Base-by-base conservation (phyloP, 176 grass and related monocot genomes). In the Aegilops tauschii region DNA sequence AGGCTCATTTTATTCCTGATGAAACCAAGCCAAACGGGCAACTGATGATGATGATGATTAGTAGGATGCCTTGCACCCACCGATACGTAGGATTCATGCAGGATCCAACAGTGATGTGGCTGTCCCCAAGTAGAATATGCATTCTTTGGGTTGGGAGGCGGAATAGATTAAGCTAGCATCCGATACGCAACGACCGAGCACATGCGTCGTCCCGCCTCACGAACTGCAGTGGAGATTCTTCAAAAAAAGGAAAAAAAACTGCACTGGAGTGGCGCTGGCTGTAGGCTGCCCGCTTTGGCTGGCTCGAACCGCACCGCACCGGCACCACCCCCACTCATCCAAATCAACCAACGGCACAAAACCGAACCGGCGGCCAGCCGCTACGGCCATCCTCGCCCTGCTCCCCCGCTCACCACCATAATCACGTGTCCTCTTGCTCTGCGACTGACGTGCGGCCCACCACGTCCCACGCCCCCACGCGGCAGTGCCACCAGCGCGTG, bases 121-220 rank as follows among this genome's bases (percentile, higher is more conserved):
- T 74, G 71, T 74, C 71, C 11, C 8, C 40, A 9, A 74, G 23
- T 9, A 74, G 71, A 74, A 28, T 73, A 73, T 70, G 61, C 23
- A 44, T 72, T 72, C 69, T 42, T 42, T 25, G 10, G 21, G 21
- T 42, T 25, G 10, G 37, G 37, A 40, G 25, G 2, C 10, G 1
- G 20, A 13, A 4, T 44, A 45, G 5, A 45, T 73, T 73, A 73
- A 25, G 11, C 10, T 72, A 72, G 71, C 71, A 47, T 74, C 71
- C 12, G 71, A 74, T 74, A 47, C 40, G 39, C 71, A 74, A 74
- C 71, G 71, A 74, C 71, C 71, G 23, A 21, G 11, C 70, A 73
- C 70, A 73, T 73, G 69, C 36, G 39, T 44, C 21, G 68, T 49
- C 45, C 12, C 16, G 10, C 9, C 18, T 20, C 54, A 59, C 54